Evolutionary conservation across 768 basidiomycete genomes (phyloP).

Genomic region (Mycena filopes): DNA sequence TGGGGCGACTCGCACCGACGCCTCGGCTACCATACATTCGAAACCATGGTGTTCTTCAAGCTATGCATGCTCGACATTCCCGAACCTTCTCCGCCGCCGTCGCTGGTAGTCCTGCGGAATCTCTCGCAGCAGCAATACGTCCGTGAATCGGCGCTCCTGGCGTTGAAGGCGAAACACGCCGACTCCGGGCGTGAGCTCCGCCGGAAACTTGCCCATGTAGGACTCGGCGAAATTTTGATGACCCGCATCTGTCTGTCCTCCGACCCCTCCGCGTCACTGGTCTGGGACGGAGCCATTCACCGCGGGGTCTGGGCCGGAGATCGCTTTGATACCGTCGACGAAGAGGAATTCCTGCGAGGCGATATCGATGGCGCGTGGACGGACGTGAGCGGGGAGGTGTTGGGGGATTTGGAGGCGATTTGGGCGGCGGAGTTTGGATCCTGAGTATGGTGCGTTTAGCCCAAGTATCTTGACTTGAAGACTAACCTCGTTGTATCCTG

Average conservation of each 20-base stretch:
- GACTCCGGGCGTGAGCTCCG: too few species aligned
- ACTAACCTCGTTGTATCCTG: too few species aligned
- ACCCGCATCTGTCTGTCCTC: constrained; percentile 33
- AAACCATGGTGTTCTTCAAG: too few species aligned
- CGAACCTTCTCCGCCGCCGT: background rate
- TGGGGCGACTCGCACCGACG: too few species aligned
- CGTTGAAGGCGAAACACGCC: background rate
- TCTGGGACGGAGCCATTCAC: constrained; percentile 22
- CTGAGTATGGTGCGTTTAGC: too few species aligned
- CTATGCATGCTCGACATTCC: too few species aligned
- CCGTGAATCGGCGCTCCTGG: background rate
- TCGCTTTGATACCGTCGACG: constrained; percentile 29
- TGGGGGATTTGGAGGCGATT: constrained; percentile 10
- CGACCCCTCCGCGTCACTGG: constrained; percentile 13
- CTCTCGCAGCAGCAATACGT: constrained; percentile 3
- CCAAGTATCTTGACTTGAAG: too few species aligned
- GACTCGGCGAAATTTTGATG: constrained; percentile 12
- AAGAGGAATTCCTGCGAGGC: background rate
- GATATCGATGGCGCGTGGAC: constrained; percentile 1
- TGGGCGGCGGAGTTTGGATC: too few species aligned
- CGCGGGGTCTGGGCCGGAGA: constrained; percentile 37
- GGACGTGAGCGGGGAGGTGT: constrained; percentile 12
- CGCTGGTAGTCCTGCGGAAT: constrained; percentile 3
- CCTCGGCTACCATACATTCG: too few species aligned
- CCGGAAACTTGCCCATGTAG: background rate